A percentile compares a stretch with the other conserved stretches of the same genome.
These are phyloP conservation scores for Calycina herbarum DNA, from an alignment of 2,329 filamentous ascomycete species.

Conservation along the genomic window DNA sequence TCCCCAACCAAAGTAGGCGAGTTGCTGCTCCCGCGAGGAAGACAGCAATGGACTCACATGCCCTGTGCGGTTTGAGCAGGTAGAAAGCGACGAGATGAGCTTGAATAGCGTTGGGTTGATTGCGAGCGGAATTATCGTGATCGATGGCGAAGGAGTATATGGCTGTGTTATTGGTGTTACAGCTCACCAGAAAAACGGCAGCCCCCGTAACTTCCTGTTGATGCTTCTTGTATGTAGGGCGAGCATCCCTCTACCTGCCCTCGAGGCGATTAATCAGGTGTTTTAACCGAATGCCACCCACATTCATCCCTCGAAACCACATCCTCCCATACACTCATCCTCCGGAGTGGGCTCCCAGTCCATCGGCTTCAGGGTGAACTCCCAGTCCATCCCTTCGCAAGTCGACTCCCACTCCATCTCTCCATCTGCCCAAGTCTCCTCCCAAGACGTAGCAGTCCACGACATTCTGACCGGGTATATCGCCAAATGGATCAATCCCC, in stretches of 20 bases:
- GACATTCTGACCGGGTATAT: too few relatives aligned
- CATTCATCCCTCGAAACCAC: not conserved
- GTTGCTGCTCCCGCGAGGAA: slow-evolving; percentile 5
- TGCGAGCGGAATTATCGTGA: not conserved
- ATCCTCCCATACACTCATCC: not conserved
- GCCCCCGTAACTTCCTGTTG: not conserved
- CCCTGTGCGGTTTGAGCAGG: not conserved
- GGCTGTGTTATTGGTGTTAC: not conserved
- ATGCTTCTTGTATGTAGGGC: not conserved
- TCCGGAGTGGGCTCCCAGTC: too few relatives aligned
- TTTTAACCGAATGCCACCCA: not conserved
- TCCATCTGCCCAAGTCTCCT: too few relatives aligned
- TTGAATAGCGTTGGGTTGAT: not conserved
- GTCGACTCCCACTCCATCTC: too few relatives aligned
- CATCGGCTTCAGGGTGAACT: too few relatives aligned
- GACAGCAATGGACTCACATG: not conserved
- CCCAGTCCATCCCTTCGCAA: too few relatives aligned
- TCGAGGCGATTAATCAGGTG: not conserved
- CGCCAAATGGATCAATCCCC: too few relatives aligned
- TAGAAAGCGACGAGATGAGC: slow-evolving; percentile 1
- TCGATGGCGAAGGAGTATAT: not conserved
- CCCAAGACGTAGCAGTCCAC: too few relatives aligned
- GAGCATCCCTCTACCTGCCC: not conserved
- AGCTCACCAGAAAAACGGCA: not conserved
- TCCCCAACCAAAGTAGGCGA: slow-evolving; percentile 1